Percentiles rank a stretch among this genome's conserved stretches.
Conservation (phyloP, 768 basidiomycete genomes). For the Dendrothele bispora region DNA sequence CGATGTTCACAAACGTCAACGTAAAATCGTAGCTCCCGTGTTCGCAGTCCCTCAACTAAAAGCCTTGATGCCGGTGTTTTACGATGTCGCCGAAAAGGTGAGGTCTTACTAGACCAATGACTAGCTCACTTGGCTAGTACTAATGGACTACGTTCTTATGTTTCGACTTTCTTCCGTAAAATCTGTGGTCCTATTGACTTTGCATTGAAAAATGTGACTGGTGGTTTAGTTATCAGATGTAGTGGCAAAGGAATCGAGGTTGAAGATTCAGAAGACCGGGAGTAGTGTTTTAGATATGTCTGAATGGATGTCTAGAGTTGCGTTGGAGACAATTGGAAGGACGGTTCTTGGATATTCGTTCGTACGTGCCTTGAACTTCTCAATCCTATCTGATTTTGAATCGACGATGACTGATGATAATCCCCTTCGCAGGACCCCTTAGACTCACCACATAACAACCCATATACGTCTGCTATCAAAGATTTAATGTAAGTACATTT, state of each 20-base stretch:
- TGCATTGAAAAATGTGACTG: not conserved
- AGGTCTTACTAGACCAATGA: constrained; percentile 8
- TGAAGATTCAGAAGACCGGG: constrained; percentile 7
- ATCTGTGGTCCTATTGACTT: not conserved
- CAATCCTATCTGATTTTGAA: not conserved
- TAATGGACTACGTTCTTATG: not conserved
- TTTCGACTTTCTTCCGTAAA: not conserved
- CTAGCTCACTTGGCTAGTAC: not conserved
- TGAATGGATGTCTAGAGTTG: constrained; percentile 45
- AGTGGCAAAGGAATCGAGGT: constrained; percentile 22
- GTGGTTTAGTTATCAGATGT: constrained; percentile 27
- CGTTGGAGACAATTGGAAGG: constrained; percentile 44
- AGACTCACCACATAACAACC: constrained; percentile 39
- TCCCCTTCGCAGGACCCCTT: constrained; percentile 43
- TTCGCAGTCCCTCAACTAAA: constrained; percentile 48
- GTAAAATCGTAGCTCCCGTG: constrained; percentile 47
- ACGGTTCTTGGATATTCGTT: constrained; percentile 47
- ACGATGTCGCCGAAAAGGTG: constrained; percentile 45
- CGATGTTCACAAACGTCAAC: constrained; percentile 45
- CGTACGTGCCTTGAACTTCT: not conserved
- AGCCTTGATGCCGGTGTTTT: constrained; percentile 42
- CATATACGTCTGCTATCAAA: constrained; percentile 44
- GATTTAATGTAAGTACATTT: constrained; percentile 39
- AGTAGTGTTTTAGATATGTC: constrained; percentile 41
- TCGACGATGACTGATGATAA: too few relatives aligned